These are phyloP conservation scores for Aspergillus sp. DNA, from an alignment of 2,329 filamentous ascomycete genomes.

Conservation along the genomic window DNA sequence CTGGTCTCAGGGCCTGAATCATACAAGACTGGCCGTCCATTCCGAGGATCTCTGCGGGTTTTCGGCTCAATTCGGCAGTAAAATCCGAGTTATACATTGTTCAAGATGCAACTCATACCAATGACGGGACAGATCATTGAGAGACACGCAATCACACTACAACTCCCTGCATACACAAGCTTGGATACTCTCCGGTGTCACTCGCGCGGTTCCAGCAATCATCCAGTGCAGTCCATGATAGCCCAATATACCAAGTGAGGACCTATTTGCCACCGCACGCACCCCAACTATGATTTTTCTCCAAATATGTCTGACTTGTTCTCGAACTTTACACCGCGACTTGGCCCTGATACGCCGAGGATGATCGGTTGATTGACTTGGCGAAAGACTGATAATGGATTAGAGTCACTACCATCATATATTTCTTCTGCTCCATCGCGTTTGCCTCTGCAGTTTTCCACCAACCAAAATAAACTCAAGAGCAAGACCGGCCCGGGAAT, in stretches of 20 bases:
- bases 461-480: no score
- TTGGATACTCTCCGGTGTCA: neutral
- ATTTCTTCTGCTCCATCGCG: no score
- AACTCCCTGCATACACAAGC: neutral
- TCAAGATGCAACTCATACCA: neutral
- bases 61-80: neutral
- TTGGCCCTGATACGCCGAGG: neutral
- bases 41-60: neutral
- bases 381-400: neutral
- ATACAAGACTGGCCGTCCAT: no score
- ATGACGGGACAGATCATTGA: neutral
- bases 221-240: neutral
- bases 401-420: no score
- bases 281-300: neutral
- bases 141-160: neutral
- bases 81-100: neutral
- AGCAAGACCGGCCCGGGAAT: no score
- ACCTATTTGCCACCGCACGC: neutral
- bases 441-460: no score
- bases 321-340: neutral
- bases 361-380: neutral
- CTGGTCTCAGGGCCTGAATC: no score
- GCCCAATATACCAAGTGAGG: neutral
- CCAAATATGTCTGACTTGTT: neutral
- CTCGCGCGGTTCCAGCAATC: neutral